Evolutionary conservation across 352 stramenopile species (phyloP), one percentile per base, ranked within the genome.

Genomic region (Blastocystis sp.): DNA sequence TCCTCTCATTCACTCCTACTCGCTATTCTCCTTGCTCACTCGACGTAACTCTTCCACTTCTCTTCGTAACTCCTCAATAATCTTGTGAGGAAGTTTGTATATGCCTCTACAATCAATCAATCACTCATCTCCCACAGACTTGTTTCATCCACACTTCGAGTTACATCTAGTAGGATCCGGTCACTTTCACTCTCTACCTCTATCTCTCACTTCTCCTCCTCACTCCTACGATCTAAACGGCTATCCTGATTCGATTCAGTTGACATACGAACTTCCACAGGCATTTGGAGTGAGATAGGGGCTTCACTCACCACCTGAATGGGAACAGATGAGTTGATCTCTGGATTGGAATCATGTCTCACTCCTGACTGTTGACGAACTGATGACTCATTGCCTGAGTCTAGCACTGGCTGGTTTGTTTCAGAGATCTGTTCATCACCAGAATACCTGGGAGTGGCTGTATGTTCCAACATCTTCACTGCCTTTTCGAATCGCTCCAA

Each of bases 61-160:
- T 37, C 6, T n/a, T 4, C 73, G 73, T 22, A 84, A 22, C 33
- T 84, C 73, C 44, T 84, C 24, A 37, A 84, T 84, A 6, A 68
- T 53, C 53, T 84, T 84, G 53, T 84, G 73, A 15, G 73, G 73
- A 33, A 84, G 51, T 13, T 62, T 64, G 53, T 84, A 84, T 13
- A 84, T 84, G 3, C 73, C 73, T 54, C 73, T 84, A 84, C 24
- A 42, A 15, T 84, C 73, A 84, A 33, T 9, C n/a, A 7, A 7
- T 57, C 11, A 17, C 3, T 22, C 9, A 11, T 9, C 27, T 7
- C 73, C n/a, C 27, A 84, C 73, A 84, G 24, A 35, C 48, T 68
- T 19, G 15, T 44, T 56, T 84, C 73, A 24, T 66, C 53, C 27
- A 84, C 73, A 48, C 51, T 40, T 24, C 42, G 57, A 27, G 73